Base-by-base conservation (phyloP, 768 basidiomycete genomes). In the Leccinum pellstonianum region DNA sequence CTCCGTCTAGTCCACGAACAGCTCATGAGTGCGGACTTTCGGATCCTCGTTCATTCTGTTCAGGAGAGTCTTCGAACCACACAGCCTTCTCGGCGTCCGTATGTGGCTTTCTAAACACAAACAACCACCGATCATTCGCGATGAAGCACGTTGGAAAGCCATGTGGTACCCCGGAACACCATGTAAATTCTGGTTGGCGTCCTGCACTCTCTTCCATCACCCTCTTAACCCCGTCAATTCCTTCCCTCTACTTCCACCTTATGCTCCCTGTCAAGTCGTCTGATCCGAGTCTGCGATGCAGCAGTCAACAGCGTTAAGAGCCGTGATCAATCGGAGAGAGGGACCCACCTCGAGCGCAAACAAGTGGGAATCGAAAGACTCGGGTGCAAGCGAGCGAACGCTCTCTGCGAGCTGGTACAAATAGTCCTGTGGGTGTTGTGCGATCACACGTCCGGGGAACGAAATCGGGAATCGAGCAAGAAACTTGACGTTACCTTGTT, bases 401-500 rank as follows among this genome's bases (percentile, higher is more conserved):
- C 91, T 83, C 17, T 83, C 79, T 0, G 86, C 87, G 1, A 98
- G 85, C 11, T 83, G 79, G 69, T 88, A 96, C 3, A 97, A 77
- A 68, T 98, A 98, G 37, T 97, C 94, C 93, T 95, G 61, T 25
- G 3, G 19, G 4, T 25, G 29, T 47, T 14, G 25, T 27, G 21
- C 19, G 12, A 35, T 21, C 19, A 37, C 41, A 10, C 41, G n/a
- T 17, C 3, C 17, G 9, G 41, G 41, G 41, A 25, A n/a, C 8
- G 41, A 43, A 43, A 43, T 43, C n/a, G n/a, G 9, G n/a, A 43
- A 10, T 4, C 2, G 38, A n/a, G 43, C 2, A 23, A 9, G 25
- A 4, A 11, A 19, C 14, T 4, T 3, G 6, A 27, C 10, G 27
- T n/a, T 46, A 90, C 94, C 79, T 94, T 95, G 77, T 98, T 98